Conservation (phyloP, 257 asterid species). For the Euphrasia confusa region DNA sequence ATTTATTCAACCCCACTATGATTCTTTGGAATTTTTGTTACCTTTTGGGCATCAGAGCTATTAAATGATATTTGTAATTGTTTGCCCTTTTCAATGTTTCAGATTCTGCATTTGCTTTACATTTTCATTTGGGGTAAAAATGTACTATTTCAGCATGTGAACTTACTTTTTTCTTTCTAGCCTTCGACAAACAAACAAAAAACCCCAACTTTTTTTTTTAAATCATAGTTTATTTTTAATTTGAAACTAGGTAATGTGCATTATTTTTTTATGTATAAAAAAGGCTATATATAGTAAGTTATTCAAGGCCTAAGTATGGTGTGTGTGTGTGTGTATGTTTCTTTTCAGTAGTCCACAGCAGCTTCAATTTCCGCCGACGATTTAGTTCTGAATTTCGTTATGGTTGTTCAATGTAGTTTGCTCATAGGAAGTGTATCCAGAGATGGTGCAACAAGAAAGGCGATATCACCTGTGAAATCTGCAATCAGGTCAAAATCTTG, state of each 20-base stretch:
- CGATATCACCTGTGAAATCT: conserved; percentile 74
- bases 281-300: neutral
- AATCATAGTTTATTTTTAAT: too few species aligned
- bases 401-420: conserved; percentile 39
- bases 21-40: conserved; percentile 8
- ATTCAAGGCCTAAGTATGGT: too few species aligned
- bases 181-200: neutral
- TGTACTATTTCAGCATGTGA: conserved; percentile 10
- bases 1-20: neutral
- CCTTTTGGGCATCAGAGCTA: conserved; percentile 10
- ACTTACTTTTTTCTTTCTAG: neutral
- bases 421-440: conserved; percentile 79
- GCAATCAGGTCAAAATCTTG: conserved; percentile 46
- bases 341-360: neutral
- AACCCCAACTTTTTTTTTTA: too few species aligned
- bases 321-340: neutral
- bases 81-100: conserved; percentile 1
- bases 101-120: neutral
- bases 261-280: neutral
- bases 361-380: neutral
- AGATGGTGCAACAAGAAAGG: conserved; percentile 87
- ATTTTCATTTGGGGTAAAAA: neutral
- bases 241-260: neutral
- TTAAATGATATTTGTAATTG: conserved; percentile 6
- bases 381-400: conserved; percentile 4